Base-by-base conservation (phyloP, 2,329 filamentous ascomycete species). In the Trichoderma guizhouense region DNA sequence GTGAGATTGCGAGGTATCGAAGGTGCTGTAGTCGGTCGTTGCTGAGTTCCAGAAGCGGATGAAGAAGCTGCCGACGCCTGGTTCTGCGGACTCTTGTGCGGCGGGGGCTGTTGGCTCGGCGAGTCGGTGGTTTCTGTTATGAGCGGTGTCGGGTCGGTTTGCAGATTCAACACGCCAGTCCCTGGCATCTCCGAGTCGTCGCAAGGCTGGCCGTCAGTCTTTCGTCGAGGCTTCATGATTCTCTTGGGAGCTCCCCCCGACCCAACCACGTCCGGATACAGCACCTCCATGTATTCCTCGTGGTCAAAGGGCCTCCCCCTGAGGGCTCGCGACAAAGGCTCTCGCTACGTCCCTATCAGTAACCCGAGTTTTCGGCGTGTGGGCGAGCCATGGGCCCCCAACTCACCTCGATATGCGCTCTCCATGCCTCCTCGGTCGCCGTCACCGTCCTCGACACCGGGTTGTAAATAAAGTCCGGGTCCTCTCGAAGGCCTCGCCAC, bases 231-330 rank as follows among this genome's bases (percentile, higher is more conserved):
- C 77, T 87, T 88, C 80, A 88, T 88, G 74, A 89, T 83, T 34
- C 88, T 84, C 77, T 89, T 89, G 0, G 88, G 87, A 1, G 87
- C 87, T 67, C 88, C 88, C 26, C 87, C 86, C 1, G 88, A 89
- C 12, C 88, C 88, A 57, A 89, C 82, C 9, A 90, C 87, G 71
- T 90, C 88, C 34, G 87, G 87, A 72, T 89, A 90, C 11, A 90
- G 80, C 26, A 89, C 83, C 76, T 89, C 87, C 85, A 89, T 88
- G 77, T 83, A 89, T 47, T 88, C 85, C 76, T 89, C 87, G 76
- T 90, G 86, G 26, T 90, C 87, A 75, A 90, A 89, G 1, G 87
- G 85, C 15, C 88, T 83, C 36, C 87, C 87, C 69, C 86, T 84
- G 6, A 90, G 80, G 8, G 87, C 87, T 72, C 87, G 85, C 2